These are phyloP conservation scores for Xylaria palmicola DNA, from an alignment of 495 filamentous ascomycete genomes.

Conservation along the genomic window DNA sequence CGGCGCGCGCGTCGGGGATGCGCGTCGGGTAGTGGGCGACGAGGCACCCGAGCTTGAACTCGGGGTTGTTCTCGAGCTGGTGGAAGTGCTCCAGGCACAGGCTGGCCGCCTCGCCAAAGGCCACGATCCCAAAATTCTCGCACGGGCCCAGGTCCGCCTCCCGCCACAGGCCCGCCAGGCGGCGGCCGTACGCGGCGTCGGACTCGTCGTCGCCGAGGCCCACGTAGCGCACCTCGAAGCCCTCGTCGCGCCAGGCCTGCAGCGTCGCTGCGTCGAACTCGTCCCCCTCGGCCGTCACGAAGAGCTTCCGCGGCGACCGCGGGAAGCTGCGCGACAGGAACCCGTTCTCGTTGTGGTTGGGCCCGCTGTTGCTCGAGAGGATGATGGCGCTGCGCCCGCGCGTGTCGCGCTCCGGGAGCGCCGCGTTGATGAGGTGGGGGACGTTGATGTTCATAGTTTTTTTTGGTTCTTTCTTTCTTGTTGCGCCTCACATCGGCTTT, in stretches of 20 bases:
- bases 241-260: conserved; percentile 63
- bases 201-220: conserved; percentile 46
- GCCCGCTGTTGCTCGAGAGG: conserved; percentile 29
- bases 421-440: conserved; percentile 30
- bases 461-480: neutral
- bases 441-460: conserved; percentile 36
- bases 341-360: conserved; percentile 36
- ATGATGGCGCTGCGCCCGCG: conserved; percentile 32
- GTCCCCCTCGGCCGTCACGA: conserved; percentile 60
- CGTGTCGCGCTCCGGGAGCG: conserved; percentile 29
- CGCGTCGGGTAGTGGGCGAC: conserved; percentile 50
- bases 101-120: conserved; percentile 36
- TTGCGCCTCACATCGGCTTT: neutral
- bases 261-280: conserved; percentile 61
- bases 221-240: conserved; percentile 63
- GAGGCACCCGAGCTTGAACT: conserved; percentile 48
- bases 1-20: conserved; percentile 42
- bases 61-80: conserved; percentile 35
- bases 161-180: conserved; percentile 34
- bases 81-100: conserved; percentile 40
- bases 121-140: conserved; percentile 39
- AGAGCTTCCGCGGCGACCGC: conserved; percentile 52
- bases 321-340: conserved; percentile 39
- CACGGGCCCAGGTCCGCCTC: conserved; percentile 22
- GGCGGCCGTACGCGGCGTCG: conserved; percentile 52